Evolutionary conservation across 2,329 filamentous ascomycete genomes (phyloP).

Genomic region (Ophiostoma novo-ulmi): DNA sequence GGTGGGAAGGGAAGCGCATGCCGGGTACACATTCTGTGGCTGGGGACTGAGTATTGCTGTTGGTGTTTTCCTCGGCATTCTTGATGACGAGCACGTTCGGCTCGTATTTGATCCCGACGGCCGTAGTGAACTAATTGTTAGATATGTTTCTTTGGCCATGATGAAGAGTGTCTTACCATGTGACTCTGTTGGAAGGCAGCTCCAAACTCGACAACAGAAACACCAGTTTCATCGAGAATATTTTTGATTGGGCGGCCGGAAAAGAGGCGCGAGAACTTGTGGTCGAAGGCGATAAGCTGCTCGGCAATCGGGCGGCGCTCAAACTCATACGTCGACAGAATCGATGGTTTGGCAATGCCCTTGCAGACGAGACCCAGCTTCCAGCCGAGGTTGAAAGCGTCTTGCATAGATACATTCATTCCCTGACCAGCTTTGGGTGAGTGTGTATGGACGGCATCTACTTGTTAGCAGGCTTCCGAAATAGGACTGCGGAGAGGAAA

Average conservation of each 20-base stretch:
- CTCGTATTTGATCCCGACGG: conserved; percentile 20
- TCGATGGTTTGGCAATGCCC: conserved; percentile 32
- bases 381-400: conserved; percentile 45
- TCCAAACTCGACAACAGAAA: conserved; percentile 51
- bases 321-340: conserved; percentile 41
- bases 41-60: conserved; percentile 30
- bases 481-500: not conserved
- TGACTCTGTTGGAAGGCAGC: conserved; percentile 19
- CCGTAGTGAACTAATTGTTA: conserved; percentile 21
- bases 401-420: conserved; percentile 59
- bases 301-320: conserved; percentile 53
- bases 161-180: conserved; percentile 2
- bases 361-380: conserved; percentile 40
- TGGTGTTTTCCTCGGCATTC: not conserved
- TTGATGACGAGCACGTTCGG: conserved; percentile 20
- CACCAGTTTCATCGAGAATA: conserved; percentile 51
- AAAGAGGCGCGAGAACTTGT: conserved; percentile 45
- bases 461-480: not conserved
- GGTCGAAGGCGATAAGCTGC: conserved; percentile 54
- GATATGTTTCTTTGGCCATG: too few species aligned
- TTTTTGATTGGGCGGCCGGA: conserved; percentile 49
- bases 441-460: conserved; percentile 45
- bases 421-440: conserved; percentile 53
- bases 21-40: conserved; percentile 46
- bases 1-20: conserved; percentile 54